Evolutionary conservation across 768 basidiomycete species (phyloP), one percentile per base, ranked within the genome.

Genomic region (Leccinum subtestaceum): DNA sequence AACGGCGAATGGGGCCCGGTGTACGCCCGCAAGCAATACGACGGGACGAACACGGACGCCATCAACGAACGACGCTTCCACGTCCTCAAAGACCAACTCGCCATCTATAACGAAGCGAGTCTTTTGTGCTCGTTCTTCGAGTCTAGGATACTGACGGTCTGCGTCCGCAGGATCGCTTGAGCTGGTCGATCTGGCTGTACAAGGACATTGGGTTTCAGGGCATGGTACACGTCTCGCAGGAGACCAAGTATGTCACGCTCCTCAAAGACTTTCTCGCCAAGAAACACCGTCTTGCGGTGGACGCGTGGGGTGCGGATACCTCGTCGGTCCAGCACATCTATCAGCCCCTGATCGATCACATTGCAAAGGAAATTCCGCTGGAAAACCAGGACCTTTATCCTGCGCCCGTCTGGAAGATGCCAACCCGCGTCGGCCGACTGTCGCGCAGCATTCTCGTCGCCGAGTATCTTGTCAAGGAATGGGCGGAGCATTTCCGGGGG

Each of bases 101-200:
- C 75, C 40, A 83, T 93, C 58, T 93, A 93, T 73, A 81, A 83
- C 65, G 67, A 85, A 17, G 63, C 36, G 17, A 40, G 59, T 50
- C 8, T 6, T 7, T 4, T 43, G 4, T 27, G 15, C 3, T 21
- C 38, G 4, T n/a, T 32, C 31, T 32, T 49, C 1, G 4, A n/a
- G 13, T 49, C 58, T 5, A 34, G 27, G 12, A n/a, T 25, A 1
- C 17, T 21, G 57, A 59, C 5, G 6, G 0, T 7, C 23, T 8
- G 25, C 19, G n/a, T 13, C 2, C 19, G 45, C 53, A 86, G 84
- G 85, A 84, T 64, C 82, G 81, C 27, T 71, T 87, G 56, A 85
- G 83, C 68, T 92, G 89, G 90, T 86, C 87, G 1, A 93, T 93
- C 76, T 93, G 92, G 92, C 74, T 91, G 19, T 93, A 89, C 81